A percentile compares a stretch with the other conserved stretches of the same genome.
Evolutionary conservation across 352 stramenopile genomes (phyloP).

Genomic region (Phytophthora quininea): DNA sequence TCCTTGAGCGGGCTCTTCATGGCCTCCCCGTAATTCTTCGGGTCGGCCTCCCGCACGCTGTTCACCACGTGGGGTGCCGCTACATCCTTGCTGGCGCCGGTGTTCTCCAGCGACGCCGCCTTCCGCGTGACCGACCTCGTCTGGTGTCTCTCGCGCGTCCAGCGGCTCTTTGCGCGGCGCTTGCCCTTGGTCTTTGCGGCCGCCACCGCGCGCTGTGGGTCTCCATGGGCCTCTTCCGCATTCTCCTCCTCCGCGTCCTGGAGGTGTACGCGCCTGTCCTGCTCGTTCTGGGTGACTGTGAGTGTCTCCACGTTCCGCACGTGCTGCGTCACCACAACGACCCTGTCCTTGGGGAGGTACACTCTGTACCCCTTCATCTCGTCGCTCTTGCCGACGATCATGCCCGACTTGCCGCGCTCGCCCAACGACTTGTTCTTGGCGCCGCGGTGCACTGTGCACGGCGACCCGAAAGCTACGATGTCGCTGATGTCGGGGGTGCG

Average conservation of each 20-base stretch:
- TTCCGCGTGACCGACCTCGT: slow-evolving; percentile 30
- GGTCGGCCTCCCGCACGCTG: slow-evolving; percentile 3
- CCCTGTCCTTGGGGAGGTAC: slow-evolving; percentile 10
- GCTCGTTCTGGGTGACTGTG: slow-evolving; percentile 1
- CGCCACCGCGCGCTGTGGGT: not conserved
- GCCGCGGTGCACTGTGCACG: slow-evolving; percentile 12
- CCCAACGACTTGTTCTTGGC: slow-evolving; percentile 13
- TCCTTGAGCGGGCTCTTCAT: slow-evolving; percentile 5
- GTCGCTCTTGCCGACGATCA: slow-evolving; percentile 19
- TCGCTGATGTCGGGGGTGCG: not conserved
- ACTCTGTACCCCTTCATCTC: slow-evolving; percentile 21
- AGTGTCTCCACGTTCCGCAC: slow-evolving; percentile 8
- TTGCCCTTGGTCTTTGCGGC: not conserved
- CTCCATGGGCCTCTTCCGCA: slow-evolving; percentile 2
- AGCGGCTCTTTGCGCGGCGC: slow-evolving; percentile 10
- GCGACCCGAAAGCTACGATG: slow-evolving; percentile 21
- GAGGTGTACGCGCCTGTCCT: not conserved
- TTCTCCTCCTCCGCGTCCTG: slow-evolving; percentile 9
- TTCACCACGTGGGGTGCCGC: slow-evolving; percentile 1
- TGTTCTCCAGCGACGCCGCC: slow-evolving; percentile 2
- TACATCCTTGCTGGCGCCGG: not conserved
- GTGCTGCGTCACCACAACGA: slow-evolving; percentile 8
- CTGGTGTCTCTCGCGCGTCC: slow-evolving; percentile 27
- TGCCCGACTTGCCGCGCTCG: slow-evolving; percentile 3
- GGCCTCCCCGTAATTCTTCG: slow-evolving; percentile 21